phyloP scores from a whole-genome alignment of 345 rosid genomes.

The Syzygium jambos region DNA sequence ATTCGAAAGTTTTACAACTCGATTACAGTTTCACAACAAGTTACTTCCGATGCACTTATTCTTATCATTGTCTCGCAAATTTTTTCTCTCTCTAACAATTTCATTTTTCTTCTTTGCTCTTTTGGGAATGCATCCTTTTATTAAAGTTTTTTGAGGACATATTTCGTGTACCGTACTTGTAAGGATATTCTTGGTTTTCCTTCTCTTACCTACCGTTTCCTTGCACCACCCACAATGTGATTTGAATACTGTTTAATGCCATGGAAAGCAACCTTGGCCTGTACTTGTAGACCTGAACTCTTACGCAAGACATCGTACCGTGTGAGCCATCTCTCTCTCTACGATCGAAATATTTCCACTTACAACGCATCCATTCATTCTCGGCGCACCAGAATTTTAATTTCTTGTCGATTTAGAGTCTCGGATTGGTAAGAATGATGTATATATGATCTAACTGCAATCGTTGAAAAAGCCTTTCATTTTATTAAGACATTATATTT shows the following conservation, averaged over 20 bases:
- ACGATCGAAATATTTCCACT: neutral
- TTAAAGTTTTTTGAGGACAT: neutral
- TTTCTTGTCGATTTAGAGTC: neutral
- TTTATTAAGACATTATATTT: neutral
- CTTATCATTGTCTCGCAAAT: neutral
- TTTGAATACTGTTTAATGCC: neutral
- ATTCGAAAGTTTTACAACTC: rapidly evolving
- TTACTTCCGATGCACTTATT: neutral
- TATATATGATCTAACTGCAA: neutral
- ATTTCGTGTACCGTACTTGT: neutral
- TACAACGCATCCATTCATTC: neutral
- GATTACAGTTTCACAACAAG: rapidly evolving
- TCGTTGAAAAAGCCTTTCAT: neutral
- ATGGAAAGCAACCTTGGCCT: neutral
- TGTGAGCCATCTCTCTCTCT: neutral
- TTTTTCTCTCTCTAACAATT: neutral
- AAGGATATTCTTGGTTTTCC: neutral
- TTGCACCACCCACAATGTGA: neutral
- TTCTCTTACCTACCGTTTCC: neutral
- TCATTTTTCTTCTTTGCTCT: neutral
- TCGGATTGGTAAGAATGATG: neutral
- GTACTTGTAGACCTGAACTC: neutral
- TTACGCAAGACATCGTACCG: neutral
- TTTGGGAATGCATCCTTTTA: neutral
- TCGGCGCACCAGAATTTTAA: neutral